Percentiles rank a stretch among this genome's conserved stretches.
Conservation (phyloP, 2,329 filamentous ascomycete species). For the Seiridium unicorne region DNA sequence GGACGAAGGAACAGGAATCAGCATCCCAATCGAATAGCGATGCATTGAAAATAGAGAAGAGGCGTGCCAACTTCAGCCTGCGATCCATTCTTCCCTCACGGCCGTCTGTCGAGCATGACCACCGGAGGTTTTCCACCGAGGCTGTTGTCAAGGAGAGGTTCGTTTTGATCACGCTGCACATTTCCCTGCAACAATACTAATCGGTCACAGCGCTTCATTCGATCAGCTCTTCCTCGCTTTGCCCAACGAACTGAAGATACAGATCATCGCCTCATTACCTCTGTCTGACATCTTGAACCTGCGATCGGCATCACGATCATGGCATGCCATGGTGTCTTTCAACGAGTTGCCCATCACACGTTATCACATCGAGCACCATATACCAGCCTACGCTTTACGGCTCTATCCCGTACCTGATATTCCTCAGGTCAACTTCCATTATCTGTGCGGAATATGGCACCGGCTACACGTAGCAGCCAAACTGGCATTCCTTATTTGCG, state of each 20-base stretch:
- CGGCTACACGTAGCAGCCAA: conserved; percentile 64
- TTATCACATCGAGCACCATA: conserved; percentile 57
- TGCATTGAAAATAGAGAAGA: conserved; percentile 22
- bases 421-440: conserved; percentile 52
- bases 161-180: background rate
- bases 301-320: conserved; percentile 55
- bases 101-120: conserved; percentile 27
- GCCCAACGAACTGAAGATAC: conserved; percentile 61
- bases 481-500: conserved; percentile 59
- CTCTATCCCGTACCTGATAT: conserved; percentile 55
- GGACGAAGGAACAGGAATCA: conserved; percentile 28
- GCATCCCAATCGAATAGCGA: conserved; percentile 21
- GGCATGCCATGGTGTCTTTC: conserved; percentile 57
- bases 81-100: conserved; percentile 28
- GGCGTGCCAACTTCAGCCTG: conserved; percentile 28
- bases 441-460: conserved; percentile 65
- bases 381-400: conserved; percentile 59
- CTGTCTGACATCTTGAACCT: conserved; percentile 60
- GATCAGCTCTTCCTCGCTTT: conserved; percentile 57
- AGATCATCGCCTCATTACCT: conserved; percentile 59
- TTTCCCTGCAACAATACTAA: background rate
- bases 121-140: conserved; percentile 22
- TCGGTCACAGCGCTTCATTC: conserved; percentile 39
- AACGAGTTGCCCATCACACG: conserved; percentile 62
- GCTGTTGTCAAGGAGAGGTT: conserved; percentile 24